Percentiles rank a stretch among this genome's conserved stretches.
These are phyloP conservation scores for Lachnellula suecica DNA, from an alignment of 2,329 filamentous ascomycete genomes.

Conservation along the genomic window DNA sequence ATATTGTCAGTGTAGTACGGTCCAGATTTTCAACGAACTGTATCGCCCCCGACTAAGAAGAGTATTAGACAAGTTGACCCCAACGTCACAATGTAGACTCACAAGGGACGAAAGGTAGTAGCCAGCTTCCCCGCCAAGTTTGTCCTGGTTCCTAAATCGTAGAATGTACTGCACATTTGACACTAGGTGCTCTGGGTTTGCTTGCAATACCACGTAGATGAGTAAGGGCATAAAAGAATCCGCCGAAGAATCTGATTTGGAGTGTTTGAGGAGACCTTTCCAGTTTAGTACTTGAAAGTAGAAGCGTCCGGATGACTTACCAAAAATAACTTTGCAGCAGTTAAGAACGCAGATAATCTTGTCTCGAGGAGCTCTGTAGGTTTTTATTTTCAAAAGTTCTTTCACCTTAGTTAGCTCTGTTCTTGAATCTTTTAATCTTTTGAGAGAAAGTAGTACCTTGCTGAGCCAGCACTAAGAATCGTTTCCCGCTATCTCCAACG, in stretches of 20 bases:
- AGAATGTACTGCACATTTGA: slow-evolving; percentile 98
- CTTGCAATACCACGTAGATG: slow-evolving; percentile 93
- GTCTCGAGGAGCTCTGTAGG: slow-evolving; percentile 92
- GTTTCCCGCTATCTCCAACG: slow-evolving; percentile 79
- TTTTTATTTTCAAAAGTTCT: slow-evolving; percentile 95
- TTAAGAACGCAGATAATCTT: slow-evolving; percentile 99
- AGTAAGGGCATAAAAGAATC: slow-evolving; percentile 94
- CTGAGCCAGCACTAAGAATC: slow-evolving; percentile 85
- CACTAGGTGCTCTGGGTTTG: slow-evolving; percentile 91
- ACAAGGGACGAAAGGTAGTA: slow-evolving; percentile 96
- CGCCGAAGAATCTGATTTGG: slow-evolving; percentile 90
- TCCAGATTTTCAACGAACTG: slow-evolving; percentile 98
- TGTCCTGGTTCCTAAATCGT: slow-evolving; percentile 95
- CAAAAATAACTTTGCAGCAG: slow-evolving; percentile 99
- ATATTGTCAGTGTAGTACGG: slow-evolving; percentile 87
- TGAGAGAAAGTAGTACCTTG: slow-evolving; percentile 62
- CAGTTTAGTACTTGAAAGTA: slow-evolving; percentile 16
- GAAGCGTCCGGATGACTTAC: slow-evolving; percentile 43
- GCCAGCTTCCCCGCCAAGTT: slow-evolving; percentile 93
- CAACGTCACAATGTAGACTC: slow-evolving; percentile 31
- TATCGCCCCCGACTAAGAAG: slow-evolving; percentile 87
- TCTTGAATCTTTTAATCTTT: slow-evolving; percentile 17
- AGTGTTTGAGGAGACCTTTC: slow-evolving; percentile 80
- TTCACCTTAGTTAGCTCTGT: slow-evolving; percentile 7
- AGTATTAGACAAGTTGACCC: slow-evolving; percentile 8